Evolutionary conservation across 148 eudicot genomes (phyloP), one percentile per base, ranked within the genome.

Genomic region (Cornus florida): DNA sequence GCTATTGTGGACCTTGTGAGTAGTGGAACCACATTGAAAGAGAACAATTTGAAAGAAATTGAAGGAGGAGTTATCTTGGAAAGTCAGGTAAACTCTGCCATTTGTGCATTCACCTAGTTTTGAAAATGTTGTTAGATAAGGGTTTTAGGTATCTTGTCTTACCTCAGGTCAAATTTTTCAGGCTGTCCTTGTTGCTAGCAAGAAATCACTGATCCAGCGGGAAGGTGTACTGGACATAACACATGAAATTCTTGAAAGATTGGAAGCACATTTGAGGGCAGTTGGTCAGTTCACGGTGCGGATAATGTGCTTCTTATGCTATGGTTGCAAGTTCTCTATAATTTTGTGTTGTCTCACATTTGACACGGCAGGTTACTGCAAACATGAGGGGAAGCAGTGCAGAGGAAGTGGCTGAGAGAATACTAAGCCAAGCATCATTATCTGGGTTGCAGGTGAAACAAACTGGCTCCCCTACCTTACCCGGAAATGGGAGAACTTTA

Each of bases 1-100:
- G 98, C 98, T 75, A 95, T 95, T 77, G 89, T 95, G 77, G 98
- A 95, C 83, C 98, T 95, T 81, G 98, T 95, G 78, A 90, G 98
- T 80, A 95, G 98, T 75, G 98, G 98, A 78, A 92, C 93, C 74
- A 95, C 98, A 31, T 80, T 93, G 75, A 86, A 85, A 82, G 98
- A 95, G 80, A 95, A 95, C 82, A 93, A 95, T 82, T 78, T 95
- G 83, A 95, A 95, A 90, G 98, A 95, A 84, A 90, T 95, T 78
- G 94, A 95, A 80, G 97, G 98, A 14, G 98, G 98, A 72, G 77
- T 84, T 76, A 86, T 93, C 74, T 80, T 95, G 84, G 82, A 91
- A 81, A 95, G 98, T 79, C 96, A 90, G 97, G 97, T 93, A 78
- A 75, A 35, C 23, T 70, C 72, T 73, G 24, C 19, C 5, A 69